Percentiles rank a stretch among this genome's conserved stretches.
Conservation (phyloP, 352 stramenopile genomes). For the Blastocystis sp. region DNA sequence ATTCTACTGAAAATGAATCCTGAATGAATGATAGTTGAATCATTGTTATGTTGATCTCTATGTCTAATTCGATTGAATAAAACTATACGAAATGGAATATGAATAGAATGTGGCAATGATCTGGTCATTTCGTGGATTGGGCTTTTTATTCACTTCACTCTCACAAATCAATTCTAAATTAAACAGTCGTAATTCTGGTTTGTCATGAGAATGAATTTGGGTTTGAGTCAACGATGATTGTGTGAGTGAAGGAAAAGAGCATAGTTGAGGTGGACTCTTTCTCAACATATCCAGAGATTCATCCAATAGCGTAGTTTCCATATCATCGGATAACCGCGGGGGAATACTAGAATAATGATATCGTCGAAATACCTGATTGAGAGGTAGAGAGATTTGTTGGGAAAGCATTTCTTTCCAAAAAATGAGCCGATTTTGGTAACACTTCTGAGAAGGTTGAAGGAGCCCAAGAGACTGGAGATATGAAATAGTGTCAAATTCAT, state of each 20-base stretch:
- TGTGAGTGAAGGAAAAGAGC: background rate
- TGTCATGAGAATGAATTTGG: background rate
- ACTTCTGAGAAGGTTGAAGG: background rate
- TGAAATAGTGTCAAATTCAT: background rate
- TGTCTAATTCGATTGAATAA: background rate
- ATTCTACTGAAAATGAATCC: slow-evolving; percentile 24
- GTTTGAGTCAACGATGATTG: background rate
- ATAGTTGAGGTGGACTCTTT: too few relatives aligned
- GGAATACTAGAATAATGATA: background rate
- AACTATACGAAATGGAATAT: background rate
- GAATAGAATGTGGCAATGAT: slow-evolving; percentile 28
- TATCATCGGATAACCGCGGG: background rate
- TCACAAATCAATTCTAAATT: slow-evolving; percentile 23
- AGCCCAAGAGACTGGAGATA: background rate
- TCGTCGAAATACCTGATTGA: background rate
- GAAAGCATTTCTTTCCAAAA: background rate
- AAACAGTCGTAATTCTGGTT: slow-evolving; percentile 7
- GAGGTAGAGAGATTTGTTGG: background rate
- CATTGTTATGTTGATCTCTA: slow-evolving; percentile 50
- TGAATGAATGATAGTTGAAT: slow-evolving; percentile 19
- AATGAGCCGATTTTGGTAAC: background rate
- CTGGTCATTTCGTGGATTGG: slow-evolving; percentile 24
- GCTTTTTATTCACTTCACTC: background rate
- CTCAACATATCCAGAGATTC: too few relatives aligned
- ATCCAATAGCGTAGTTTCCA: background rate